Evolutionary conservation across 768 basidiomycete genomes (phyloP), one percentile per base, ranked within the genome.

Genomic region (Polyporus arcularius): DNA sequence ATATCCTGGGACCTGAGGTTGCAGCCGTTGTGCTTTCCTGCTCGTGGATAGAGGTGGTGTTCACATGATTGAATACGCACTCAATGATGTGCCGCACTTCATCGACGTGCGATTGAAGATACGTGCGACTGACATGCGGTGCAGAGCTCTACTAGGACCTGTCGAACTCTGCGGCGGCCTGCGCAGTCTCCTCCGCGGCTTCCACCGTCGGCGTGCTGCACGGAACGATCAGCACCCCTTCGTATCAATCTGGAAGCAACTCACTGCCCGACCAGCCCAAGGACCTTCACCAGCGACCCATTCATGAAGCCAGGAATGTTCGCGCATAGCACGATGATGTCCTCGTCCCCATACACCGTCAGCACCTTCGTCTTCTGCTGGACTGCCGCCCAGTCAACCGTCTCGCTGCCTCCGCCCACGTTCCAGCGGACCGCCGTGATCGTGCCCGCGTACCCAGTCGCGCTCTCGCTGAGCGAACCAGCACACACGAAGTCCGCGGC

Each of bases 401-500:
- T 12, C 32, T 38, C 43, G 4, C 15, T 32, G 1, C 39, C 35
- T 11, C 31, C 43, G n/a, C 35, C 45, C 18, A 31, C 5, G 11
- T 58, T 41, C 5, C 16, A 4, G 11, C 21, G 42, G 31, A 58
- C 32, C 31, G 49, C 50, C 7, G 32, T 41, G 21, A 58, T 45
- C 6, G 32, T 15, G 31, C 42, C 42, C 3, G 51, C 42, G 21
- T 42, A 59, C 35, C 43, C 42, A 6, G 35, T 15, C 21, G 28
- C 38, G 43, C 40, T 40, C 51, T 59, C 42, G 11, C 15, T 18
- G 11, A 53, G n/a, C 35, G 35, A 40, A 6, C 39, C 53, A 0
- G 52, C 42, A 7, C 45, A 42, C 14, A 59, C 28, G 35, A 59
- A 43, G 26, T 42, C 58, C n/a, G 46, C 45, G 6, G 43, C 58